A percentile compares a stretch with the other conserved stretches of the same genome.
phyloP scores from a whole-genome alignment of 2,329 filamentous ascomycete species.

The Arthroderma sp. region DNA sequence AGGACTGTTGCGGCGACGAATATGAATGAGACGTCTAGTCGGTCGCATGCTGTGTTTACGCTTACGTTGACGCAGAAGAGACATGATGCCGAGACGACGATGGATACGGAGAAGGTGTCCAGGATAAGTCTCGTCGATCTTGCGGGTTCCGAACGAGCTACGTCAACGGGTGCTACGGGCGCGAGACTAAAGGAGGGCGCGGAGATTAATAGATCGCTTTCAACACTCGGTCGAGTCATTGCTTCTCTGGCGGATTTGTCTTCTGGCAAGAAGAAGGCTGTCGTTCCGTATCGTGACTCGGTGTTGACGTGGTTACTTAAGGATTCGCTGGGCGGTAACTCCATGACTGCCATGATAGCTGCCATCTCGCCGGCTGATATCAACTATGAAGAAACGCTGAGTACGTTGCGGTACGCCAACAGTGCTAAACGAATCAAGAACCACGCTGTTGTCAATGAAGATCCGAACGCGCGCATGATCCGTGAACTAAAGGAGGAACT shows the following conservation, averaged over 20 bases:
- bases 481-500: slow-evolving; percentile 93
- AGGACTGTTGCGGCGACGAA: slow-evolving; percentile 96
- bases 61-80: slow-evolving; percentile 90
- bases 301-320: slow-evolving; percentile 94
- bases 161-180: slow-evolving; percentile 91
- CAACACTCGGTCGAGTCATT: slow-evolving; percentile 93
- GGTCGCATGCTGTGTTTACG: slow-evolving; percentile 96
- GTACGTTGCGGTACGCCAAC: slow-evolving; percentile 90
- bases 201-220: slow-evolving; percentile 94
- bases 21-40: slow-evolving; percentile 99
- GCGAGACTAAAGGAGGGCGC: slow-evolving; percentile 93
- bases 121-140: slow-evolving; percentile 97
- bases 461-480: slow-evolving; percentile 98
- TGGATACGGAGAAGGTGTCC: slow-evolving; percentile 95
- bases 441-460: slow-evolving; percentile 96
- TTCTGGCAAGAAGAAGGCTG: slow-evolving; percentile 63
- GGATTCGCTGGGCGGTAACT: slow-evolving; percentile 94
- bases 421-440: slow-evolving; percentile 99
- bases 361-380: slow-evolving; percentile 97
- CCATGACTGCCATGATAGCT: slow-evolving; percentile 99
- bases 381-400: slow-evolving; percentile 96
- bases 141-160: slow-evolving; percentile 92
- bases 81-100: slow-evolving; percentile 79
- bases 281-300: slow-evolving; percentile 95
- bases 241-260: slow-evolving; percentile 86